A percentile compares a stretch with the other conserved stretches of the same genome.
Conservation (phyloP, 345 rosid species). For the Zanthoxylum bungeanum region DNA sequence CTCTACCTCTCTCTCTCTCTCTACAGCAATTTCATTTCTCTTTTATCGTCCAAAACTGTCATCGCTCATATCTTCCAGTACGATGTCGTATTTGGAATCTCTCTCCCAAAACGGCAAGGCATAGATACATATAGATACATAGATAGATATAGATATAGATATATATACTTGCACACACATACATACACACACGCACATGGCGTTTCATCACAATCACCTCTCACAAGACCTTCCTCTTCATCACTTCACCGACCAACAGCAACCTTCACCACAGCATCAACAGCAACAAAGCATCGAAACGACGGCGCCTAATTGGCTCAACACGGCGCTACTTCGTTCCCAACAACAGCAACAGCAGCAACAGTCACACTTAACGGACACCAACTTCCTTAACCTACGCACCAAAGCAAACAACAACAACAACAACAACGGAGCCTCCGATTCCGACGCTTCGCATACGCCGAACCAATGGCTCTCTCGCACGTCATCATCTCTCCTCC, state of each 20-base stretch:
- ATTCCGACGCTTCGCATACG: slow-evolving; percentile 34
- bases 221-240: slow-evolving; percentile 75
- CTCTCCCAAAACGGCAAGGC: background rate
- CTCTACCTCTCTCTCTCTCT: slow-evolving; percentile 5
- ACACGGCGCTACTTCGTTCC: slow-evolving; percentile 74
- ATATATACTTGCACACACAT: background rate
- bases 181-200: slow-evolving; percentile 34
- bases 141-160: background rate
- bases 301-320: slow-evolving; percentile 78
- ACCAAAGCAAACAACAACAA: slow-evolving; percentile 27
- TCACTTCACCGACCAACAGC: slow-evolving; percentile 65
- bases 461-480: slow-evolving; percentile 80
- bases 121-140: background rate
- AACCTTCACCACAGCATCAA: slow-evolving; percentile 21
- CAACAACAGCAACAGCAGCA: slow-evolving; percentile 39
- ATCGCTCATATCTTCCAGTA: background rate
- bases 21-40: background rate
- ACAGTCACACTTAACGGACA: slow-evolving; percentile 39
- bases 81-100: background rate
- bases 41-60: no score
- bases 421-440: slow-evolving; percentile 33
- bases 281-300: slow-evolving; percentile 46
- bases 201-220: slow-evolving; percentile 76
- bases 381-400: slow-evolving; percentile 81
- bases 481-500: slow-evolving; percentile 49